Percentiles rank a stretch among this genome's conserved stretches.
Conservation (phyloP, 345 rosid genomes). For the Murraya koenigii region DNA sequence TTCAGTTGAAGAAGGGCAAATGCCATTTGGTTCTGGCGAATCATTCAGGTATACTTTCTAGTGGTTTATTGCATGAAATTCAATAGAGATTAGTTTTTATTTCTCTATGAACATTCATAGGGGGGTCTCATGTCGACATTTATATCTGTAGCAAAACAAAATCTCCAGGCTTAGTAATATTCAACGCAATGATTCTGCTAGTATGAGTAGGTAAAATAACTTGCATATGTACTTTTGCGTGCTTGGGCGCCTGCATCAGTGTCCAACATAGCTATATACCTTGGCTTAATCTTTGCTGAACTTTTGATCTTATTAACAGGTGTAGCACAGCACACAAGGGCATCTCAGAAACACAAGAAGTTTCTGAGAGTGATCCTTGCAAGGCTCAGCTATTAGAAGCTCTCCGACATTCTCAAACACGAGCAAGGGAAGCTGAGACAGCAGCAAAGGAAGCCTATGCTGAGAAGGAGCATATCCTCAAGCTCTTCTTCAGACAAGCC, state of each 20-base stretch:
- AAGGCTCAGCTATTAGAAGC: constrained; percentile 86
- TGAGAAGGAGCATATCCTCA: constrained; percentile 78
- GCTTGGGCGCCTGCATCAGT: neutral
- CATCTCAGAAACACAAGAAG: constrained; percentile 23
- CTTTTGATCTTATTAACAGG: constrained; percentile 21
- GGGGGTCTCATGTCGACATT: neutral
- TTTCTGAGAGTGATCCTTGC: constrained; percentile 46
- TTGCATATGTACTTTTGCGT: neutral
- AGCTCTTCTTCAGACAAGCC: constrained; percentile 88
- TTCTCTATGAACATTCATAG: neutral
- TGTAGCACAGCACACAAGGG: constrained; percentile 21
- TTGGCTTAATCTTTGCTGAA: neutral
- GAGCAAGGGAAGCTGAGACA: constrained; percentile 96
- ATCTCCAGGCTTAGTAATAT: neutral
- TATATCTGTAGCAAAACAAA: neutral
- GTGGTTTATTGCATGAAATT: neutral
- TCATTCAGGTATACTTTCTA: constrained; percentile 38
- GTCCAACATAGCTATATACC: neutral
- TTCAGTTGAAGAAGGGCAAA: constrained; percentile 27
- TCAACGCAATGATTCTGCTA: neutral
- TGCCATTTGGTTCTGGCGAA: constrained; percentile 28
- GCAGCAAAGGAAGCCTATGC: constrained; percentile 74
- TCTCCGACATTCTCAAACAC: constrained; percentile 85
- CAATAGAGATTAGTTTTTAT: neutral
- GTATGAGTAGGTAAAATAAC: neutral